Conservation (phyloP, 2,329 filamentous ascomycete species). For the Clarireedia homoeocarpa region DNA sequence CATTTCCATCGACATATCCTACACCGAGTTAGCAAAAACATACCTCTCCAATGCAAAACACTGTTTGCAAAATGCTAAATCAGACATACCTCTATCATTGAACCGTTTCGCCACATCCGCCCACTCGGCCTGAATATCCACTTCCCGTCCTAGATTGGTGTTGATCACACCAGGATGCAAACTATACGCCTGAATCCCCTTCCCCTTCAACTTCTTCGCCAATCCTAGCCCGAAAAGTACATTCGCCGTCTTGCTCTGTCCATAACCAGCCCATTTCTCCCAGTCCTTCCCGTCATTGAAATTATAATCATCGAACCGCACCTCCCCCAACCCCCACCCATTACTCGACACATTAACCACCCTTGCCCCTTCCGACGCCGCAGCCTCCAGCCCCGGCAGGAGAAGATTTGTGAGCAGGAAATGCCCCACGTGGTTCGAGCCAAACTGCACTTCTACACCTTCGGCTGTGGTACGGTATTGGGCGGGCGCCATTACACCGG, state of each 20-base stretch:
- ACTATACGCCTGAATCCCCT: conserved; percentile 25
- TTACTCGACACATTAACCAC: not conserved
- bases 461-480: conserved; percentile 30
- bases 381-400: conserved; percentile 34
- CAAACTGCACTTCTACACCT: conserved; percentile 43
- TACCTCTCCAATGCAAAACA: no score
- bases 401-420: conserved; percentile 46
- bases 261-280: conserved; percentile 30
- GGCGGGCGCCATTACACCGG: conserved; percentile 17
- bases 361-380: not conserved
- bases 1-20: not conserved
- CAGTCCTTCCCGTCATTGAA: conserved; percentile 24
- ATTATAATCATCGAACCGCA: conserved; percentile 11
- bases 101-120: not conserved
- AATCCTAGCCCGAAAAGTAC: conserved; percentile 29
- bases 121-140: not conserved
- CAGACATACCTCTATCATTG: not conserved
- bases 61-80: not conserved
- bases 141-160: not conserved
- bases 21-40: not conserved
- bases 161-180: conserved; percentile 25
- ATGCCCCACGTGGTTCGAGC: conserved; percentile 43
- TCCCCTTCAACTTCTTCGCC: conserved; percentile 22
- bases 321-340: conserved; percentile 5
- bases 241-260: conserved; percentile 32